Conservation (phyloP, 73 alveolate genomes). For the Symbiodinium pilosum region DNA sequence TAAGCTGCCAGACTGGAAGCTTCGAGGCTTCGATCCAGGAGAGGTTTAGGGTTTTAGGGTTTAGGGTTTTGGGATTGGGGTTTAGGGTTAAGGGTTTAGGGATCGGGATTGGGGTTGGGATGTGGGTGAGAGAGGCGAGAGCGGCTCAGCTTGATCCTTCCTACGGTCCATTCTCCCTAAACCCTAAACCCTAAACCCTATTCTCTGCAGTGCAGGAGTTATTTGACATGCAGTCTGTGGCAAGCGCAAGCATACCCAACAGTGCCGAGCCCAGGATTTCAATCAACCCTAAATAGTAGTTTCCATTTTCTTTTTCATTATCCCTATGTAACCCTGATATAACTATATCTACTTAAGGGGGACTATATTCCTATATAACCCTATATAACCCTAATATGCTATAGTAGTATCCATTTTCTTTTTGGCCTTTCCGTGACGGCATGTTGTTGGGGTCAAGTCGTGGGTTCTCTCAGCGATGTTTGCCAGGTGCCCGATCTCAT, state of each 20-base stretch:
- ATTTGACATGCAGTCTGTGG: not conserved
- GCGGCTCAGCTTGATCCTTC: not conserved
- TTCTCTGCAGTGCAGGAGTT: not conserved
- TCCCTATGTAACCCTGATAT: too few species aligned
- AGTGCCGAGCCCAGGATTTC: not conserved
- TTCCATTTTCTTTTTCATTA: not conserved
- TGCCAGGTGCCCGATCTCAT: not conserved
- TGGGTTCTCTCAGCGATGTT: not conserved
- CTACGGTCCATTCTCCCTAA: not conserved
- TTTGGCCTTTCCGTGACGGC: not conserved
- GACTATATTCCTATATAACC: too few species aligned
- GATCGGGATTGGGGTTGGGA: not conserved
- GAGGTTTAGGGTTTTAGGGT: not conserved
- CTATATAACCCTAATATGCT: too few species aligned
- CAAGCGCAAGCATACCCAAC: not conserved
- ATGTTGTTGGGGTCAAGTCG: not conserved
- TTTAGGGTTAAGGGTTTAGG: not conserved
- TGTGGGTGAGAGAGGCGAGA: not conserved
- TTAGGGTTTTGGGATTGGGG: too few species aligned
- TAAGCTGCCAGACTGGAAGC: conserved; percentile 7
- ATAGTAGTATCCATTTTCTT: too few species aligned
- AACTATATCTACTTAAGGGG: too few species aligned
- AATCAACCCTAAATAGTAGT: not conserved
- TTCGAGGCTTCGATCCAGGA: not conserved
- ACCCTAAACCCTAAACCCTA: not conserved